A percentile compares a stretch with the other conserved stretches of the same genome.
Conservation (phyloP, 352 stramenopile species). For the Globisporangium alternatum region DNA sequence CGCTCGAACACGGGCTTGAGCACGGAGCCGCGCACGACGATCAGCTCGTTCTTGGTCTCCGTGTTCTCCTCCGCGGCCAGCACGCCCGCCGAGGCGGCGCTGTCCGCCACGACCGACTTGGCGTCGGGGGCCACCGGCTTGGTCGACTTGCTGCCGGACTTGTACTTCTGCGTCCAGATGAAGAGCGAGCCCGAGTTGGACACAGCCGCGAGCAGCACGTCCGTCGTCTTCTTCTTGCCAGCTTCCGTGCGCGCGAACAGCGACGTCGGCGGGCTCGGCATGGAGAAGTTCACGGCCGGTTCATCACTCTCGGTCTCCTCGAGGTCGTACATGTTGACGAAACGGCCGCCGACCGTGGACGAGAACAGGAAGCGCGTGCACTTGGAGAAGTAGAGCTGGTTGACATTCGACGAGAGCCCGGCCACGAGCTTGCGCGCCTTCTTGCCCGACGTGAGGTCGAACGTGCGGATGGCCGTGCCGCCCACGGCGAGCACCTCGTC, state of each 20-base stretch:
- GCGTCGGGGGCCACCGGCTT: slow-evolving; percentile 61
- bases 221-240: slow-evolving; percentile 67
- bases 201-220: slow-evolving; percentile 62
- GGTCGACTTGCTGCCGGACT: slow-evolving; percentile 42
- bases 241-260: slow-evolving; percentile 41
- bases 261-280: slow-evolving; percentile 51
- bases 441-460: slow-evolving; percentile 76
- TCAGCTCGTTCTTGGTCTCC: slow-evolving; percentile 30
- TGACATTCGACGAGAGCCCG: slow-evolving; percentile 68
- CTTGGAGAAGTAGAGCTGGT: slow-evolving; percentile 62
- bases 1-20: slow-evolving; percentile 81
- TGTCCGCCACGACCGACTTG: slow-evolving; percentile 31
- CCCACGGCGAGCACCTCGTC: slow-evolving; percentile 67
- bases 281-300: slow-evolving; percentile 69
- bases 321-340: slow-evolving; percentile 86
- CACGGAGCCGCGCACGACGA: slow-evolving; percentile 66
- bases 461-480: slow-evolving; percentile 62
- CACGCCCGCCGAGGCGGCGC: slow-evolving; percentile 38
- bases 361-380: slow-evolving; percentile 71
- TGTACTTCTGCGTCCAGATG: slow-evolving; percentile 73
- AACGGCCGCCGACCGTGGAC: slow-evolving; percentile 64
- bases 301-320: slow-evolving; percentile 54
- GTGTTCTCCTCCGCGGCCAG: slow-evolving; percentile 38
- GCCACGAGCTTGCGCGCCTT: slow-evolving; percentile 75
- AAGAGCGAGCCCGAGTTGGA: slow-evolving; percentile 62